Conservation (phyloP, 2,329 filamentous ascomycete genomes). For the Scedosporium boydii region DNA sequence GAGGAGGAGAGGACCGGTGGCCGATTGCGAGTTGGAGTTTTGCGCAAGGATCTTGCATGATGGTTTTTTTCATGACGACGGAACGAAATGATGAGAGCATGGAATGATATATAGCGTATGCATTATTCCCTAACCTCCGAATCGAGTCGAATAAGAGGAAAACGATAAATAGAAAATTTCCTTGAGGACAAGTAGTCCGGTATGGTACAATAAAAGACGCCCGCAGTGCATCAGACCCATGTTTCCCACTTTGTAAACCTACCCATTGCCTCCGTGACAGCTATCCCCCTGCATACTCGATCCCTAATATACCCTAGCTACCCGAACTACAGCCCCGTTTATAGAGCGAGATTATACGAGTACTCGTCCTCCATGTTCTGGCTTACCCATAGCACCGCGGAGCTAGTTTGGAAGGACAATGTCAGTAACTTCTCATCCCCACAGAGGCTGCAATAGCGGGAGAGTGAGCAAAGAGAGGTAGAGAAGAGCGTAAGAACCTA, state of each 20-base stretch:
- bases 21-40: background rate
- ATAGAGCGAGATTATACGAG: slow-evolving; percentile 56
- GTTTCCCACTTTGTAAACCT: background rate
- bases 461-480: background rate
- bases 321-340: slow-evolving; percentile 10
- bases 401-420: slow-evolving; percentile 26
- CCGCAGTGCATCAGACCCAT: background rate
- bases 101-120: background rate
- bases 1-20: background rate
- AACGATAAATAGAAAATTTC: slow-evolving; percentile 2
- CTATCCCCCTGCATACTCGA: background rate
- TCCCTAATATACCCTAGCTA: background rate
- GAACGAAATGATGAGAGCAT: background rate
- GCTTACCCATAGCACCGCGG: slow-evolving; percentile 57
- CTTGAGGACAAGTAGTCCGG: background rate
- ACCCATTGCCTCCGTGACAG: background rate
- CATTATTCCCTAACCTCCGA: background rate
- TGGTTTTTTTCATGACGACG: no score
- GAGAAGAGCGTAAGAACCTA: slow-evolving; percentile 21
- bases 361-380: slow-evolving; percentile 69
- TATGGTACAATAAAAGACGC: background rate
- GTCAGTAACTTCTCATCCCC: slow-evolving; percentile 7
- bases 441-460: background rate
- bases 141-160: background rate
- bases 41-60: background rate